phyloP scores from a whole-genome alignment of 2,329 filamentous ascomycete genomes.

The Leptodontidium sp. region DNA sequence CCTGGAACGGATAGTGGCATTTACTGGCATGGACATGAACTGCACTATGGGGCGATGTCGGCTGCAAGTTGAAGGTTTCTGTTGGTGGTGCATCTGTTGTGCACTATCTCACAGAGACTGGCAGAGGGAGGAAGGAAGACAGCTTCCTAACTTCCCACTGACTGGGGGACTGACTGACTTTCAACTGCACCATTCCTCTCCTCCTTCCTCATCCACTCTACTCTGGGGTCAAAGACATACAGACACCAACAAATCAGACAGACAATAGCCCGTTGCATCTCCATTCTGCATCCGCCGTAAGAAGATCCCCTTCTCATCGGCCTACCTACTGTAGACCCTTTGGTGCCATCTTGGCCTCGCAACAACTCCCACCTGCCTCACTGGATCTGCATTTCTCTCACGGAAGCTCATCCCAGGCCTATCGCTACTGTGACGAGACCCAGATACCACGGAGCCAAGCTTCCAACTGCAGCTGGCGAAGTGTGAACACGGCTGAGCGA shows the following conservation, averaged over 20 bases:
- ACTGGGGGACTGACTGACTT: too few relatives aligned
- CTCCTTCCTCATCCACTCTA: neutral
- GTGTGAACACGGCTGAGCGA: neutral
- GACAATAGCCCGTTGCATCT: neutral
- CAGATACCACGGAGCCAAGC: neutral
- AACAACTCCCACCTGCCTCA: conserved; percentile 7
- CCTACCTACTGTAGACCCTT: neutral
- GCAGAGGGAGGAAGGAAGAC: neutral
- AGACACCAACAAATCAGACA: neutral
- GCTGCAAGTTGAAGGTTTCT: neutral
- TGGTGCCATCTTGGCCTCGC: conserved; percentile 9
- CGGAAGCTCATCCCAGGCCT: conserved; percentile 3
- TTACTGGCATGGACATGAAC: neutral
- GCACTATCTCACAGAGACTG: neutral
- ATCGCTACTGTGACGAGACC: neutral
- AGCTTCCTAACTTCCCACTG: neutral
- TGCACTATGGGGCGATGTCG: conserved; percentile 5
- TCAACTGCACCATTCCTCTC: too few relatives aligned
- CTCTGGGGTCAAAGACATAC: neutral
- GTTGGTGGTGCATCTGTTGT: neutral
- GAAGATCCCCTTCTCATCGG: neutral
- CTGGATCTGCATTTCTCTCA: neutral
- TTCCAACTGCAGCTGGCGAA: neutral
- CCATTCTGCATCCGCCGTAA: neutral
- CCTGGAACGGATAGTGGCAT: conserved; percentile 3